Evolutionary conservation across 2,329 filamentous ascomycete species (phyloP), one percentile per base, ranked within the genome.

Genomic region (Colletotrichum cereale): DNA sequence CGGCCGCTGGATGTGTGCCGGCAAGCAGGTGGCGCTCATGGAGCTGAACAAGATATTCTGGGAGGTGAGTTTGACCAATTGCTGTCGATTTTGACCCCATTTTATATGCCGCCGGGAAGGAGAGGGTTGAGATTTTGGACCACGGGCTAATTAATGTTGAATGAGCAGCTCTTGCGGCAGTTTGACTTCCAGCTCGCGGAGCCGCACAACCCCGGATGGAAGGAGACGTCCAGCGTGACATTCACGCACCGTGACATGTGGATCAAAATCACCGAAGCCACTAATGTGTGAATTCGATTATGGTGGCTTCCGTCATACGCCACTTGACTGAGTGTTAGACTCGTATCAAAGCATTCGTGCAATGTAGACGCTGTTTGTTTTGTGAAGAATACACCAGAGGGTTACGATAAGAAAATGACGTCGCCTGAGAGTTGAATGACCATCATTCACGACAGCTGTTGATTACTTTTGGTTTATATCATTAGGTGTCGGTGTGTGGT

Each of bases 1-100:
- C 40, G 82, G 82, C 2, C 75, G 74, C n/a, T 80, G 76, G 60
- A 71, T 75, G 64, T 84, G 83, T 70, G 71, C 83, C 18, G 83
- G 83, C 0, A 81, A 79, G 73, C 75, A 78, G 34, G 80, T 84
- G 57, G 82, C 82, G 4, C 73, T 79, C 66, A 80, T 84, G 73
- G 81, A 83, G 74, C 62, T 84, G 60, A 79, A 81, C 67, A 84
- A 84, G 57, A 44, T 55, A 3, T 55, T 55, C 52, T 55, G 52
- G 52, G 31, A 55, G 52, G 52, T 55, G 52, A 55, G 52, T 55
- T 55, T 55, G 52, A 36, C 31, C 31, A 55, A 18, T n/a, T 14
- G 18, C 52, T 36, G 31, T n/a, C 31, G 52, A 6, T 55, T 55
- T 36, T 11, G 52, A 55, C 52, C 18, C 52, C 52, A 16, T 55